A percentile compares a stretch with the other conserved stretches of the same genome.
These are phyloP conservation scores for Wallacemonas collosoma DNA, from an alignment of 208 protist species.

Conservation along the genomic window DNA sequence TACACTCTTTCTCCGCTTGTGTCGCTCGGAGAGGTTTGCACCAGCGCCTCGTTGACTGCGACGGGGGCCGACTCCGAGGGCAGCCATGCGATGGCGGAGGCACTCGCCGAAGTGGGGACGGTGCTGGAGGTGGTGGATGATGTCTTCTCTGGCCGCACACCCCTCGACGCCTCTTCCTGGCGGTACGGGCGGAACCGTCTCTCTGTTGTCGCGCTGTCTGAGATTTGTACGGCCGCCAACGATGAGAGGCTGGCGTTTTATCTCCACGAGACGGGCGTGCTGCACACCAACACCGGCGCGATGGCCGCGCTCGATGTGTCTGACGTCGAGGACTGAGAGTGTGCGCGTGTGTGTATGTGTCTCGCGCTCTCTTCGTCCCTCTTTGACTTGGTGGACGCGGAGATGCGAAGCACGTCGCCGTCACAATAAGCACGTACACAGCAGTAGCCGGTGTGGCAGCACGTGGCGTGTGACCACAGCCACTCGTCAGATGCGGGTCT, in stretches of 20 bases:
- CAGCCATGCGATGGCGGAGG: neutral
- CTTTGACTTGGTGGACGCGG: no score
- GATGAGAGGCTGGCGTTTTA: conserved; percentile 19
- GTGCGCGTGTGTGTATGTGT: no score
- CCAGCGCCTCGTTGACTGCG: no score
- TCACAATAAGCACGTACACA: no score
- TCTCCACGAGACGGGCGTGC: conserved; percentile 48
- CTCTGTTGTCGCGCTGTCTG: conserved; percentile 39
- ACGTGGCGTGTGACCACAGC: no score
- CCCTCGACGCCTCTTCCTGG: conserved; percentile 44
- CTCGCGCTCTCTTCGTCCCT: no score
- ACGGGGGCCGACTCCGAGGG: no score
- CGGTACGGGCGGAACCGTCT: conserved; percentile 72
- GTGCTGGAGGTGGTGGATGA: conserved; percentile 48
- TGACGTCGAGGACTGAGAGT: neutral
- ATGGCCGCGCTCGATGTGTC: conserved; percentile 42
- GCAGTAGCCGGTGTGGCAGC: no score
- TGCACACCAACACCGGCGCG: conserved; percentile 34
- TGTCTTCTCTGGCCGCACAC: conserved; percentile 44
- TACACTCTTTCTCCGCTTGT: no score
- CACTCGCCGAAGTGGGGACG: conserved; percentile 47
- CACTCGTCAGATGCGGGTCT: no score
- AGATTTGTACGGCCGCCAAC: conserved; percentile 17
- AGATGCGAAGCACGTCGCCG: no score
- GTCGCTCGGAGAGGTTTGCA: no score